Percentiles rank a stretch among this genome's conserved stretches.
These are phyloP conservation scores for Cystobasidiaceae sp. DNA, from an alignment of 1,284 basidiomycete genomes.

Conservation along the genomic window DNA sequence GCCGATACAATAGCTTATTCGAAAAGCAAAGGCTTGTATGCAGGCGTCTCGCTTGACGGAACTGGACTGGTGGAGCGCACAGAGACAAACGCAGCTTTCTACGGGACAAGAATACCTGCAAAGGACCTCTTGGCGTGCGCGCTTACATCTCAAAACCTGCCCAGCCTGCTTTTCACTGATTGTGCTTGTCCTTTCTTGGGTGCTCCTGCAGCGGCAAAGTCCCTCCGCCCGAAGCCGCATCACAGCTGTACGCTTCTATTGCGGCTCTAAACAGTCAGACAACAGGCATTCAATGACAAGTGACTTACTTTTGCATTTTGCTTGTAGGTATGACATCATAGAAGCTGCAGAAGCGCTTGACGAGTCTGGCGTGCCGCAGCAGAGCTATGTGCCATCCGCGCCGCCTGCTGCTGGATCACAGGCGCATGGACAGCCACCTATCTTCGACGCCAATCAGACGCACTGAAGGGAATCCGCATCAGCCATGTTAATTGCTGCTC, in stretches of 20 bases:
- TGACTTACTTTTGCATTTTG: too few relatives aligned
- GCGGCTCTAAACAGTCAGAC: not conserved
- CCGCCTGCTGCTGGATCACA: not conserved
- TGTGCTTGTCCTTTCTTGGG: too few relatives aligned
- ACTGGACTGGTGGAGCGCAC: conserved; percentile 91
- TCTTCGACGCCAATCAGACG: conserved; percentile 14
- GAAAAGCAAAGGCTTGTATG: conserved; percentile 71
- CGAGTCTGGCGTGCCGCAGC: conserved; percentile 20
- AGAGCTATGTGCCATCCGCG: conserved; percentile 22
- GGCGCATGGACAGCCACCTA: not conserved
- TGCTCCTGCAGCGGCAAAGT: conserved; percentile 75
- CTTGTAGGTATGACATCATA: conserved; percentile 22
- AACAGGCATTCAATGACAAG: not conserved
- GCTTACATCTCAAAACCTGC: too few relatives aligned
- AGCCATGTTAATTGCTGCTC: too few relatives aligned
- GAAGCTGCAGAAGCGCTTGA: conserved; percentile 31
- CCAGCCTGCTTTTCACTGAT: not conserved
- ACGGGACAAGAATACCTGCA: conserved; percentile 84
- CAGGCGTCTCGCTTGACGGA: conserved; percentile 89
- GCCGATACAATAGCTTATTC: conserved; percentile 21
- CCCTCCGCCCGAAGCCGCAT: conserved; percentile 92
- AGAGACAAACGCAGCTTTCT: conserved; percentile 86
- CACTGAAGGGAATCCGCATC: too few relatives aligned
- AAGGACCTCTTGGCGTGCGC: conserved; percentile 74
- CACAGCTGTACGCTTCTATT: conserved; percentile 91